phyloP scores from a whole-genome alignment of 306 rosid species.

The Inga oerstediana region DNA sequence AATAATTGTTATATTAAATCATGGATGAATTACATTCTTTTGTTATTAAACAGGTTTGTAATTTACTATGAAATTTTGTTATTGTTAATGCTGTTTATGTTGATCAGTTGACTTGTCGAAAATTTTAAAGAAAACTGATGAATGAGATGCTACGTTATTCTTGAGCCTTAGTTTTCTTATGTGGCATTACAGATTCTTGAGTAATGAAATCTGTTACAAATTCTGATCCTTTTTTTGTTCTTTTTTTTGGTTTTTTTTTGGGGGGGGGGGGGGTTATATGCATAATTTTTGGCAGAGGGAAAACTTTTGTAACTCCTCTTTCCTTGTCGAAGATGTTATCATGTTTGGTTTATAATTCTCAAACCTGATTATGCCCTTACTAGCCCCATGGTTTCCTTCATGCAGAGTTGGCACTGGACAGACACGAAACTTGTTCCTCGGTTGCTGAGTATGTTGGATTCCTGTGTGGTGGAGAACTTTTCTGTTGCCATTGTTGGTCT shows the following conservation, averaged over 20 bases:
- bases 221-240: not conserved
- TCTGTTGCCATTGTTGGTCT: conserved; percentile 60
- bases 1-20: not conserved
- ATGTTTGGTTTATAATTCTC: conserved; percentile 11
- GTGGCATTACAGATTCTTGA: not conserved
- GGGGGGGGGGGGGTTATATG: not conserved
- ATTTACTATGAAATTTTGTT: not conserved
- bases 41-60: not conserved
- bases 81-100: not conserved
- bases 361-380: conserved; percentile 11
- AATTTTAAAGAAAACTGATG: not conserved
- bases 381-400: conserved; percentile 24
- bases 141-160: not conserved
- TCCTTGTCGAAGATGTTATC: not conserved
- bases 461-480: conserved; percentile 48
- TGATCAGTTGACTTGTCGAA: not conserved
- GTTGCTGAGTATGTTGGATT: conserved; percentile 59
- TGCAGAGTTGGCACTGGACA: conserved; percentile 89
- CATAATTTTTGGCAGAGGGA: not conserved
- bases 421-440: conserved; percentile 53
- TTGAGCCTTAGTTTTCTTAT: conserved; percentile 4
- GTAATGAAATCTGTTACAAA: not conserved
- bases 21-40: not conserved
- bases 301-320: not conserved
- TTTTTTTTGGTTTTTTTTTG: not conserved